Evolutionary conservation across 768 basidiomycete genomes (phyloP).

Genomic region (Leccinum obscurum): DNA sequence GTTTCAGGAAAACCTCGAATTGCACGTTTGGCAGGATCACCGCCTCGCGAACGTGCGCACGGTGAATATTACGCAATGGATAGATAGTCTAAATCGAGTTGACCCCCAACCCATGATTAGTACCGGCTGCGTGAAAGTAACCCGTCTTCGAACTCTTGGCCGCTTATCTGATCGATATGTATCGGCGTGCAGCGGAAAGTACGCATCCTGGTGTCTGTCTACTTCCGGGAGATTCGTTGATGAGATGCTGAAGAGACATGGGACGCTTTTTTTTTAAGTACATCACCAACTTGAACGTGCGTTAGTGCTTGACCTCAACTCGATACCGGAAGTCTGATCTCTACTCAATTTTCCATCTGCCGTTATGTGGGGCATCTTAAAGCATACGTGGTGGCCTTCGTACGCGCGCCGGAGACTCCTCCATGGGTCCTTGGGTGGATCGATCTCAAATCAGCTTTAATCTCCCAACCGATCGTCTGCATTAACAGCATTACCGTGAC

Average conservation of each 20-base stretch:
- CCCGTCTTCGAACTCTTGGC: background rate
- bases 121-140: background rate
- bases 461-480: background rate
- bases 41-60: constrained; percentile 16
- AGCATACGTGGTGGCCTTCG: too few species aligned
- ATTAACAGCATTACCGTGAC: too few species aligned
- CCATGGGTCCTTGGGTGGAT: too few species aligned
- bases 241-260: background rate
- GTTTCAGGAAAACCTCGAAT: background rate
- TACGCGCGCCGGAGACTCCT: too few species aligned
- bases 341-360: background rate
- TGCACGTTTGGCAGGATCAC: constrained; percentile 9
- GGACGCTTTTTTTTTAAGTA: background rate
- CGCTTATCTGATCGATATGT: background rate
- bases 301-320: background rate
- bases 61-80: background rate
- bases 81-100: background rate
- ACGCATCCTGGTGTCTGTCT: background rate
- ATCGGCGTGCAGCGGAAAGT: background rate
- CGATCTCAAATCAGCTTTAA: too few species aligned
- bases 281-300: too few species aligned
- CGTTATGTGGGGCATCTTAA: background rate
- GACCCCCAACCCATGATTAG: background rate
- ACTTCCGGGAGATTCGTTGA: background rate
- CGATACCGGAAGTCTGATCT: background rate